Percentiles rank a stretch among this genome's conserved stretches.
These are phyloP conservation scores for Penicillium macrosclerotiorum DNA, from an alignment of 495 filamentous ascomycete species.

Conservation along the genomic window DNA sequence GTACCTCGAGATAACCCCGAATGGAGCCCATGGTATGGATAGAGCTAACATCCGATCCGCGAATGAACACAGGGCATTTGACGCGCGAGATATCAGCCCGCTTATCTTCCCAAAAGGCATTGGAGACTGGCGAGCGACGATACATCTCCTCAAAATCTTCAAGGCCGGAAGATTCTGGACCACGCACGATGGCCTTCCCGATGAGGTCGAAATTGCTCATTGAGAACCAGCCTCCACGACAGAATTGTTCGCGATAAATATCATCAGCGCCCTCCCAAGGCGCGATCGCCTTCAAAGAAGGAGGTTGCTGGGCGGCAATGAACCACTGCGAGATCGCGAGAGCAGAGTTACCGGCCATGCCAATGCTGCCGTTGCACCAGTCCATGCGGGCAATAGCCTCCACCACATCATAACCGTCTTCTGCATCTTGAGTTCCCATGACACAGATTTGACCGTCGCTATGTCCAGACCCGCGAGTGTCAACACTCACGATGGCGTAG, in stretches of 20 bases:
- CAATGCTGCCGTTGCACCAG: conserved; percentile 25
- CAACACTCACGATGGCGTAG: conserved; percentile 40
- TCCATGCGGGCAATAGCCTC: conserved; percentile 15
- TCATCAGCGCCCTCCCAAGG: conserved; percentile 42
- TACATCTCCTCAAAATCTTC: conserved; percentile 19
- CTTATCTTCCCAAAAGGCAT: conserved; percentile 28
- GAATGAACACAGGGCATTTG: conserved; percentile 20
- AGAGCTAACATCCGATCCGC: conserved; percentile 22
- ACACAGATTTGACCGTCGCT: conserved; percentile 35
- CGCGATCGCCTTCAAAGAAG: conserved; percentile 37
- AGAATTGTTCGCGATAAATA: conserved; percentile 33
- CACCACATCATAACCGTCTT: conserved; percentile 22
- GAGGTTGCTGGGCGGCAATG: conserved; percentile 34
- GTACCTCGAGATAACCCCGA: conserved; percentile 30
- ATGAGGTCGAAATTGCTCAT: conserved; percentile 10
- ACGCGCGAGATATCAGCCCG: conserved; percentile 13
- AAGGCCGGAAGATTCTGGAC: conserved; percentile 32
- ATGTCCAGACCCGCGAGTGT: conserved; percentile 35
- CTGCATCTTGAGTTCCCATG: conserved; percentile 37
- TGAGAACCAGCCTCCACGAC: conserved; percentile 47
- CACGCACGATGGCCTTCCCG: conserved; percentile 2
- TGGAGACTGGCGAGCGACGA: conserved; percentile 8
- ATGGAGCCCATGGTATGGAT: conserved; percentile 41
- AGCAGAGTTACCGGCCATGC: conserved; percentile 28
- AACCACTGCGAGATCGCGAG: conserved; percentile 38